Percentiles rank a stretch among this genome's conserved stretches.
These are phyloP conservation scores for Elaeagnus macrophylla DNA, from an alignment of 306 rosid species.

Conservation along the genomic window DNA sequence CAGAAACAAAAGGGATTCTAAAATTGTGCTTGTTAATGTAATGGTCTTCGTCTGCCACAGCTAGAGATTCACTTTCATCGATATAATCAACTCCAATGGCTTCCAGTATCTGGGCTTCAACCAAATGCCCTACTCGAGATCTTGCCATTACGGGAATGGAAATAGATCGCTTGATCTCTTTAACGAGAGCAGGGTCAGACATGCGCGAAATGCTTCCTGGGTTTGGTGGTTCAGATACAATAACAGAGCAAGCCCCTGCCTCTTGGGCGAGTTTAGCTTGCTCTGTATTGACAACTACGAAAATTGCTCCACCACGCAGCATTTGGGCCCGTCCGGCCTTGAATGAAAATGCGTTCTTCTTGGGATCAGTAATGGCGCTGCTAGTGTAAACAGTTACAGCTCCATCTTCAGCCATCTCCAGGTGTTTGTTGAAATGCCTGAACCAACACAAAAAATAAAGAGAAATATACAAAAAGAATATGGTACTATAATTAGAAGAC, in stretches of 20 bases:
- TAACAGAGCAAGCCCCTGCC: not conserved
- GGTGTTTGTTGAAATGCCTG: no score
- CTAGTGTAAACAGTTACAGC: no score
- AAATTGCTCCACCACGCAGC: not conserved
- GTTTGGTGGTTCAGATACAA: not conserved
- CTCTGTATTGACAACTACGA: not conserved
- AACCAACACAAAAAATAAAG: no score
- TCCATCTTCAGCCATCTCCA: no score
- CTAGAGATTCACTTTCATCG: not conserved
- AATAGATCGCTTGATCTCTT: not conserved
- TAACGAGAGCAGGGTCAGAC: not conserved
- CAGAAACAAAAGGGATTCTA: not conserved
- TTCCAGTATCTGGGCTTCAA: not conserved
- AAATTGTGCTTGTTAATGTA: not conserved
- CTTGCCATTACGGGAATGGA: not conserved
- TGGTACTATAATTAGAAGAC: no score
- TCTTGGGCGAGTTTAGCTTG: not conserved
- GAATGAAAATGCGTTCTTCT: not conserved
- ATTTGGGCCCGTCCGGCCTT: not conserved
- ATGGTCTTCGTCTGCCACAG: not conserved
- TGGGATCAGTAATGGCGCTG: no score
- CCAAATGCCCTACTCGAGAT: not conserved
- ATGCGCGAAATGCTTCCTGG: not conserved
- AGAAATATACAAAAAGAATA: no score
- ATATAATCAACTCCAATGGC: not conserved